Evolutionary conservation across 305 asterid species (phyloP).

Genomic region (Fraxinus dipetala): DNA sequence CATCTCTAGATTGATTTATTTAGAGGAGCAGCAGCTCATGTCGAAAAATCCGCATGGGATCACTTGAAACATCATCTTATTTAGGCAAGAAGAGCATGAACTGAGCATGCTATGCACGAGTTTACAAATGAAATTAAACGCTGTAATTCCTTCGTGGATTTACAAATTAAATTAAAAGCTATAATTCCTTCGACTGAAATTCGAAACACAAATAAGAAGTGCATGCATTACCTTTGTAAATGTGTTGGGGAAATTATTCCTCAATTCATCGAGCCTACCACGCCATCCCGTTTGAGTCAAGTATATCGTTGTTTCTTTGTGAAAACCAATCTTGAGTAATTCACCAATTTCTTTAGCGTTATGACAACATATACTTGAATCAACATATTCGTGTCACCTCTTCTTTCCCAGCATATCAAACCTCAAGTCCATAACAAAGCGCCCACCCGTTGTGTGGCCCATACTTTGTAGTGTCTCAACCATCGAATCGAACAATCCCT

Average conservation of each 20-base stretch:
- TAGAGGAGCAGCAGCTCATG: slow-evolving; percentile 23
- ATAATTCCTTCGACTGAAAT: background rate
- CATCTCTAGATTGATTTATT: slow-evolving; percentile 23
- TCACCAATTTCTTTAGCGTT: slow-evolving; percentile 37
- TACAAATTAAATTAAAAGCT: background rate
- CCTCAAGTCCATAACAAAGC: slow-evolving; percentile 48
- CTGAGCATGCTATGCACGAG: background rate
- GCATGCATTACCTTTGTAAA: slow-evolving; percentile 48
- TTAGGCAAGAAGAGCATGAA: background rate
- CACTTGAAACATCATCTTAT: background rate
- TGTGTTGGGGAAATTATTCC: slow-evolving; percentile 53
- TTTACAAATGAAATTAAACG: background rate
- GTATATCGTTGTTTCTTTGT: slow-evolving; percentile 36
- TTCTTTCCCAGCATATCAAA: slow-evolving; percentile 24
- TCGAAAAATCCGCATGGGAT: background rate
- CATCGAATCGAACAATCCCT: slow-evolving; percentile 38
- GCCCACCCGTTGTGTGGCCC: slow-evolving; percentile 41
- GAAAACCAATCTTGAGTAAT: slow-evolving; percentile 48
- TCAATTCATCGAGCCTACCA: slow-evolving; percentile 37
- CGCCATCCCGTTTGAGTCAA: slow-evolving; percentile 52
- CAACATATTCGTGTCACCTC: slow-evolving; percentile 28
- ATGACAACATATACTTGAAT: slow-evolving; percentile 23
- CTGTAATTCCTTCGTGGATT: background rate
- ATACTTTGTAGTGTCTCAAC: slow-evolving; percentile 47
- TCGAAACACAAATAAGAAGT: background rate